These are phyloP conservation scores for Linnemannia exigua DNA, from an alignment of 192 early-diverging fungal species.

Conservation along the genomic window DNA sequence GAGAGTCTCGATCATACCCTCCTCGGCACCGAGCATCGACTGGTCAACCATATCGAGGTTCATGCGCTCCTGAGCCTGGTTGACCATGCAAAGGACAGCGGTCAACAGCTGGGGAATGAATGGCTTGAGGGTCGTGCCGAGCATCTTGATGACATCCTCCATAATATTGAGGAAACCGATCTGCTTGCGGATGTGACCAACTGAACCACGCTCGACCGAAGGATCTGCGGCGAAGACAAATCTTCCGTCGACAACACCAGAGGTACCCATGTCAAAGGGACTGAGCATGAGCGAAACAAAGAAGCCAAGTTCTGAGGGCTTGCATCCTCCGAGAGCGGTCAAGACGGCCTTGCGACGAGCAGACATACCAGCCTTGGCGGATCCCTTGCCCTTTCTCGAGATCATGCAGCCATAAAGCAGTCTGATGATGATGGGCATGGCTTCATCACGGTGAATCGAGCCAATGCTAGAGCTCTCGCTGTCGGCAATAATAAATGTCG, in stretches of 20 bases:
- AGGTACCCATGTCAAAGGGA: slow-evolving; percentile 74
- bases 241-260: slow-evolving; percentile 47
- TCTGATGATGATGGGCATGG: slow-evolving; percentile 84
- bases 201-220: slow-evolving; percentile 24
- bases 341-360: slow-evolving; percentile 88
- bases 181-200: slow-evolving; percentile 72
- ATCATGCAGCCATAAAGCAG: slow-evolving; percentile 95
- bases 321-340: slow-evolving; percentile 80
- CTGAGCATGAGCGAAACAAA: slow-evolving; percentile 89
- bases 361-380: slow-evolving; percentile 76
- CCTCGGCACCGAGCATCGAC: slow-evolving; percentile 35
- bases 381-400: slow-evolving; percentile 78
- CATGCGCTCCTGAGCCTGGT: slow-evolving; percentile 72
- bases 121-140: slow-evolving; percentile 80
- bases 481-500: slow-evolving; percentile 79
- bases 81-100: slow-evolving; percentile 81
- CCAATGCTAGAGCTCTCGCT: slow-evolving; percentile 71
- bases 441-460: slow-evolving; percentile 72
- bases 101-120: slow-evolving; percentile 80
- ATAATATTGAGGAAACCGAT: slow-evolving; percentile 85
- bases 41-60: slow-evolving; percentile 34
- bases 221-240: slow-evolving; percentile 61
- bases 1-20: slow-evolving; percentile 41
- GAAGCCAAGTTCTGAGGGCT: slow-evolving; percentile 71
- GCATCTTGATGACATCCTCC: slow-evolving; percentile 87